phyloP scores from a whole-genome alignment of 2,329 filamentous ascomycete species.

The Epichloe baconii region DNA sequence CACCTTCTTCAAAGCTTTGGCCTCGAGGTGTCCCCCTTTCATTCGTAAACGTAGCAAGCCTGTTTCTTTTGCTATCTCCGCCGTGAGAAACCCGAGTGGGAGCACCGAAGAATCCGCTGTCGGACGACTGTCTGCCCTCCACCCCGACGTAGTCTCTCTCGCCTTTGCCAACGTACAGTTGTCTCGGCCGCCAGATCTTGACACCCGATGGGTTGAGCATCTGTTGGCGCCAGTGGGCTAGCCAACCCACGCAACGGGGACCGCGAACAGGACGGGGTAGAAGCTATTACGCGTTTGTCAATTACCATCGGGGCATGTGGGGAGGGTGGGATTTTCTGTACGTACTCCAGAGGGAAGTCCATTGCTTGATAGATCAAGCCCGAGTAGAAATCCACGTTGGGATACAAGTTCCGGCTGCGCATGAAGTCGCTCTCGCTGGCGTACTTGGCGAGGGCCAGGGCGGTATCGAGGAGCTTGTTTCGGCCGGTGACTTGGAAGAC shows the following conservation, averaged over 20 bases:
- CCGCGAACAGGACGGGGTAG: constrained; percentile 37
- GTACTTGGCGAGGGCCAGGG: constrained; percentile 31
- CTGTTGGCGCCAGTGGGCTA: constrained; percentile 39
- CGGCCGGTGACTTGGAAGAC: constrained; percentile 36
- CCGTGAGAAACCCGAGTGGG: constrained; percentile 25
- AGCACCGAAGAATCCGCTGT: constrained; percentile 20
- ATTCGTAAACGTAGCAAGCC: constrained; percentile 26
- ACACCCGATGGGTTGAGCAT: constrained; percentile 32
- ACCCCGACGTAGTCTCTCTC: constrained; percentile 31
- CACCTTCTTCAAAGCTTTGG: constrained; percentile 8
- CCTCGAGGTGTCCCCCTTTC: constrained; percentile 20
- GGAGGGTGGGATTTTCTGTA: not conserved
- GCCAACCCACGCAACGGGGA: constrained; percentile 36
- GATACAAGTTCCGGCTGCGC: constrained; percentile 34
- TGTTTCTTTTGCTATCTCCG: constrained; percentile 28
- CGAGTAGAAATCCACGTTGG: constrained; percentile 40
- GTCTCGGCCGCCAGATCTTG: constrained; percentile 37
- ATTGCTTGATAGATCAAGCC: constrained; percentile 39
- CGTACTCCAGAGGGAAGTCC: constrained; percentile 35
- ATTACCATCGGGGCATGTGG: not conserved
- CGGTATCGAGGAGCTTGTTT: constrained; percentile 38
- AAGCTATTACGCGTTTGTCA: constrained; percentile 17
- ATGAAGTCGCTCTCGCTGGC: constrained; percentile 34
- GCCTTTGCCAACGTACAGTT: constrained; percentile 33
- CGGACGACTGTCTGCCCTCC: constrained; percentile 17